phyloP scores from a whole-genome alignment of 2,329 filamentous ascomycete species.

The Talaromyces sp. region DNA sequence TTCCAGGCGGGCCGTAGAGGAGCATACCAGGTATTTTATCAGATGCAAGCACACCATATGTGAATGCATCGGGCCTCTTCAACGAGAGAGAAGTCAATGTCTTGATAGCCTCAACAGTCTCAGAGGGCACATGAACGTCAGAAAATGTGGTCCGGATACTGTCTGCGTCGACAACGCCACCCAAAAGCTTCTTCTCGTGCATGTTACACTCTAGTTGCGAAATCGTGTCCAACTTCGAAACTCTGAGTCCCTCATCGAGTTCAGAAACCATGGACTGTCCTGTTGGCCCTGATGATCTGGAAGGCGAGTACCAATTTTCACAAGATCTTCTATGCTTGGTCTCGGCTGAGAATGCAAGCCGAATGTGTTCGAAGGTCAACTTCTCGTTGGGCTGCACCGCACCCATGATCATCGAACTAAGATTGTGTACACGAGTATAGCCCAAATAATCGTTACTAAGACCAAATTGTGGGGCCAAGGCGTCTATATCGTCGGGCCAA shows the following conservation, averaged over 20 bases:
- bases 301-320: slow-evolving; percentile 40
- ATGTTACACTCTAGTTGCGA: slow-evolving; percentile 62
- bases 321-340: slow-evolving; percentile 8
- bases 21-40: slow-evolving; percentile 89
- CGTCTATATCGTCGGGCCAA: slow-evolving; percentile 32
- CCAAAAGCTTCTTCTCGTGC: slow-evolving; percentile 79
- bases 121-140: slow-evolving; percentile 77
- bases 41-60: slow-evolving; percentile 85
- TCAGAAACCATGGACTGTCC: neutral
- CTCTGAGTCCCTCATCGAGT: neutral
- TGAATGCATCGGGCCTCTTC: slow-evolving; percentile 87
- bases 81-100: slow-evolving; percentile 86
- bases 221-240: slow-evolving; percentile 43
- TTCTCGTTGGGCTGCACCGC: slow-evolving; percentile 43
- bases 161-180: slow-evolving; percentile 75
- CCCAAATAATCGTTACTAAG: slow-evolving; percentile 57
- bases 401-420: slow-evolving; percentile 56
- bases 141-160: slow-evolving; percentile 84
- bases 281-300: slow-evolving; percentile 23
- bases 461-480: slow-evolving; percentile 35
- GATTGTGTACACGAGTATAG: slow-evolving; percentile 61
- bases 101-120: slow-evolving; percentile 83
- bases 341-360: slow-evolving; percentile 41
- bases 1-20: slow-evolving; percentile 78
- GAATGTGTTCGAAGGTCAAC: slow-evolving; percentile 41